Conservation (phyloP, 331 rosid genomes). For the Dryas integrifolia region DNA sequence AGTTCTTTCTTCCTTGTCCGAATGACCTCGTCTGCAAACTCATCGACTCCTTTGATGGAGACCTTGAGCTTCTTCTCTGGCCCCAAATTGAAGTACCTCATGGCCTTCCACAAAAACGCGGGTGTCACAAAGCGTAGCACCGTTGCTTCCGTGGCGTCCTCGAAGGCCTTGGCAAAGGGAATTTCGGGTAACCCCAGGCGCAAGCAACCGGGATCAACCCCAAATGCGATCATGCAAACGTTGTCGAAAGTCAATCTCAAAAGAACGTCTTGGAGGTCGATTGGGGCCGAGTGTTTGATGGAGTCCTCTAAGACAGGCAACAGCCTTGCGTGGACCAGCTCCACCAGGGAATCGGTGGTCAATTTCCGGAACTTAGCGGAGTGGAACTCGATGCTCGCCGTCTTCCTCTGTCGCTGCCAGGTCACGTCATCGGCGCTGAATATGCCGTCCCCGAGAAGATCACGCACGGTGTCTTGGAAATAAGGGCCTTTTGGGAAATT, state of each 20-base stretch:
- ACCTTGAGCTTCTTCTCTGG: conserved; percentile 50
- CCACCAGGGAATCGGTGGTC: conserved; percentile 53
- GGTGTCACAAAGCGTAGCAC: conserved; percentile 67
- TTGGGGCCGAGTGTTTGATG: conserved; percentile 12
- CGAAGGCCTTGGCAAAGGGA: conserved; percentile 80
- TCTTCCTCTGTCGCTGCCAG: conserved; percentile 83
- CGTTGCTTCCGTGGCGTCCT: conserved; percentile 80
- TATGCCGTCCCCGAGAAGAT: conserved; percentile 82
- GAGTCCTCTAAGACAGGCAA: conserved; percentile 53
- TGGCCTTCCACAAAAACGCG: conserved; percentile 49
- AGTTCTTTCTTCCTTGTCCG: conserved; percentile 66
- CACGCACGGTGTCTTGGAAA: conserved; percentile 59
- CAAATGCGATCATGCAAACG: conserved; percentile 86
- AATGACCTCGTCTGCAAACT: conserved; percentile 71
- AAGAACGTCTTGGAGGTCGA: conserved; percentile 78
- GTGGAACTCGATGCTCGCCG: conserved; percentile 82
- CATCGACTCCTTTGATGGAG: conserved; percentile 58
- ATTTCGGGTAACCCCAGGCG: conserved; percentile 46
- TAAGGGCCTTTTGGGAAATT: conserved; percentile 68
- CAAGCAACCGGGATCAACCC: conserved; percentile 84
- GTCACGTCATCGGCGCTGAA: conserved; percentile 70
- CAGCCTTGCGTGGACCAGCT: conserved; percentile 69
- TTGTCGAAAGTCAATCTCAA: conserved; percentile 82
- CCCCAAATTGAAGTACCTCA: conserved; percentile 72
- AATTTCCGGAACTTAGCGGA: conserved; percentile 61